Evolutionary conservation across 257 asterid species (phyloP), one percentile per base, ranked within the genome.

Genomic region (Verbascum thapsus): DNA sequence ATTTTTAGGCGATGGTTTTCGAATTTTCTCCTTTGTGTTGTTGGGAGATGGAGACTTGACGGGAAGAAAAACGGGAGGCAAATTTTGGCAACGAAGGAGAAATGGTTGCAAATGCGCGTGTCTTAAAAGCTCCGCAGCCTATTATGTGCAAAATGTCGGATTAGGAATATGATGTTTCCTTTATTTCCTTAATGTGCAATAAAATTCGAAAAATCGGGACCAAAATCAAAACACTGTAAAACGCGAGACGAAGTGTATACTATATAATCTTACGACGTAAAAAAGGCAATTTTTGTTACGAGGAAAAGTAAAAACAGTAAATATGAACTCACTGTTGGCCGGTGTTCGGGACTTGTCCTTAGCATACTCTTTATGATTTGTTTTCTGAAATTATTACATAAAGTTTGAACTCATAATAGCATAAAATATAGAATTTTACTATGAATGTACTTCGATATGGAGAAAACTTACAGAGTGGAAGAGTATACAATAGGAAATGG

Each of bases 361-460:
- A 88, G 87, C 96, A 91, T 91, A 87, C 71, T 88, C 77, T 88
- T 91, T 47, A 91, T 84, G 63, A 91, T 88, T 80, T 91, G 96
- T 78, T 91, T 91, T 71, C 98, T 91, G 90, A 56, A 54, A 71
- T 49, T 20, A 61, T 64, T 38, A 40, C 38, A 37, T 43, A 2
- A 49, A 42, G 40, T 22, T 37, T 12, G 3, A 26, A 17, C 38
- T 20, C 0, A 42, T 34, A 35, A 1, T 38, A 52, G 40, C 15
- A 12, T 22, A 9, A 49, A 10, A 43, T 5, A 34, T n/a, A 37
- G 58, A 58, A 57, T 22, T 11, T 20, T 22, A 10, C 17, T 4
- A 48, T 15, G 30, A 38, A 49, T 44, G 35, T 32, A 38, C 53
- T 10, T 5, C 53, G 50, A 47, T 17, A 8, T 9, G 30, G 48